Evolutionary conservation across 2,329 filamentous ascomycete genomes (phyloP).

Genomic region (Juglanconis sp.): DNA sequence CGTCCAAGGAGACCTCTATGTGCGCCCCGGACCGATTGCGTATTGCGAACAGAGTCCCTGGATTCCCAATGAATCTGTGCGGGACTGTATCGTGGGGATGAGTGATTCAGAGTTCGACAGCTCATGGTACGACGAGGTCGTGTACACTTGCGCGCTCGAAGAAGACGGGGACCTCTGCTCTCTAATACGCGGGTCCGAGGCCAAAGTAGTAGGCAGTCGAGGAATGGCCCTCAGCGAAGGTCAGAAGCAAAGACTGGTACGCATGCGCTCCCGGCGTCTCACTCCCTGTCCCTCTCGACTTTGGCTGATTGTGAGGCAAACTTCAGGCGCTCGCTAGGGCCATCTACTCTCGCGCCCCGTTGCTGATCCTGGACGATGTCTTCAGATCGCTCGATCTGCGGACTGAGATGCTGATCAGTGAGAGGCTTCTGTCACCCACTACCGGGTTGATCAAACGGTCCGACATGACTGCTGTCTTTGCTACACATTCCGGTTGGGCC

Average conservation of each 20-base stretch:
- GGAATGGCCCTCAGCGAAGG: conserved; percentile 29
- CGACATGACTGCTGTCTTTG: background rate
- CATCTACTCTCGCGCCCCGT: conserved; percentile 9
- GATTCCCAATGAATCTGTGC: conserved; percentile 39
- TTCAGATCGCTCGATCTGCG: conserved; percentile 16
- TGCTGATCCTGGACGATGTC: conserved; percentile 19
- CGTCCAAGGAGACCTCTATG: background rate
- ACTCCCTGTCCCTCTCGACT: no score
- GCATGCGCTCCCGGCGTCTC: background rate
- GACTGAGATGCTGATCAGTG: conserved; percentile 19
- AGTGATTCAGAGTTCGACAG: conserved; percentile 23
- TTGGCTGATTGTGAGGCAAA: no score
- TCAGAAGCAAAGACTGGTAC: conserved; percentile 28
- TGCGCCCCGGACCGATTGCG: background rate
- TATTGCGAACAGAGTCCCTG: conserved; percentile 38
- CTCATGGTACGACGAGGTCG: conserved; percentile 27
- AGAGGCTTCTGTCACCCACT: background rate
- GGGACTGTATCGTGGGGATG: conserved; percentile 35
- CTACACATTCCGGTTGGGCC: background rate
- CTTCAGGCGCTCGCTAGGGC: conserved; percentile 17
- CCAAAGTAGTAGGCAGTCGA: conserved; percentile 24
- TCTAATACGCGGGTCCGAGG: background rate
- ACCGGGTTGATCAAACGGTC: background rate
- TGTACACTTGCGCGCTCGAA: conserved; percentile 26
- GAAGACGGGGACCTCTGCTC: conserved; percentile 21